phyloP scores from a whole-genome alignment of 2,329 filamentous ascomycete genomes.

The Alternaria atra region DNA sequence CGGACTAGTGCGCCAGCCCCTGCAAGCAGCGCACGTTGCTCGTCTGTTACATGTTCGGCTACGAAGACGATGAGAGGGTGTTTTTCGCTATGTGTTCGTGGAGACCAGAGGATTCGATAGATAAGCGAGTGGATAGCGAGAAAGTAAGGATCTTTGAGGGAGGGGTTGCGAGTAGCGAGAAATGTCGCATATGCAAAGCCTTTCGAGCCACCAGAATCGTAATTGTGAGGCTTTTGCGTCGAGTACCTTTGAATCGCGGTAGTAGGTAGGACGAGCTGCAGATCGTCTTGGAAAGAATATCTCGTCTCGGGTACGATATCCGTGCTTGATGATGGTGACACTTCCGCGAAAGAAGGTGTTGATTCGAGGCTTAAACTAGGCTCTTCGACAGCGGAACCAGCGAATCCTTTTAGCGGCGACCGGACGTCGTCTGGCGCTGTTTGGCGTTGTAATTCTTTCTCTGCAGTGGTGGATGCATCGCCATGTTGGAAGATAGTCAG shows the following conservation, averaged over 20 bases:
- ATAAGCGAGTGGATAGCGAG: slow-evolving; percentile 46
- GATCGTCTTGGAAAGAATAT: slow-evolving; percentile 40
- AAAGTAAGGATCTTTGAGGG: slow-evolving; percentile 47
- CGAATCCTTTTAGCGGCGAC: background rate
- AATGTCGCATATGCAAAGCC: slow-evolving; percentile 45
- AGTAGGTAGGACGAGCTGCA: slow-evolving; percentile 34
- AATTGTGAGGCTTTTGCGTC: slow-evolving; percentile 36
- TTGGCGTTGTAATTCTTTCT: background rate
- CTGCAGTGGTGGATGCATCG: background rate
- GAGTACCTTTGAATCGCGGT: slow-evolving; percentile 24
- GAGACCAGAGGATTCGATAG: slow-evolving; percentile 46
- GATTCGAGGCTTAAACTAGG: background rate
- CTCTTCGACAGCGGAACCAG: background rate
- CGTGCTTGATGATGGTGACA: background rate
- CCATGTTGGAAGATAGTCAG: background rate
- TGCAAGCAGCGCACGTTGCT: slow-evolving; percentile 42
- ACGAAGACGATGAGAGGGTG: slow-evolving; percentile 48
- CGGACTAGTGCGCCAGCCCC: slow-evolving; percentile 47
- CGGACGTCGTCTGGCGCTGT: background rate
- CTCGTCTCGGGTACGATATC: slow-evolving; percentile 17
- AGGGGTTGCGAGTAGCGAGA: slow-evolving; percentile 43
- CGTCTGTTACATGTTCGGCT: slow-evolving; percentile 40
- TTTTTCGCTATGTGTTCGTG: slow-evolving; percentile 32
- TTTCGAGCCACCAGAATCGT: slow-evolving; percentile 24
- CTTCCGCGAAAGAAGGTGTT: background rate